Base-by-base conservation (phyloP, 768 basidiomycete genomes). In the Xerocomellus intermedius region DNA sequence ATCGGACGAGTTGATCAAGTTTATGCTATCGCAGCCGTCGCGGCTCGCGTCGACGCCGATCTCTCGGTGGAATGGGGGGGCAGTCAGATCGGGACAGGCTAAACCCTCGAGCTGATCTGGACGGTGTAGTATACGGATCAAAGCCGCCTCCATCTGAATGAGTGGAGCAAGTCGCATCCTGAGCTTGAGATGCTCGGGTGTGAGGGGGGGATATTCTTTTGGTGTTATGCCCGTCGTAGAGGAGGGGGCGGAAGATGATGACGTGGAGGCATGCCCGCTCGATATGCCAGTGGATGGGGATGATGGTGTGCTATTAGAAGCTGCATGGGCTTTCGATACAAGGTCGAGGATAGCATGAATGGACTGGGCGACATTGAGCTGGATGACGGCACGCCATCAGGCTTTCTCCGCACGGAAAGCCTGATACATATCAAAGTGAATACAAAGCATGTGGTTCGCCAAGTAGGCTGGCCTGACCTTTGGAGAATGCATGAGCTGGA, bases 341-440 rank as follows among this genome's bases (percentile, higher is more conserved):
- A 82, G 62, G 13, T 88, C 86, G 50, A 91, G 79, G 52, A 92
- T 89, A 28, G 80, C 79, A 49, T 86, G 86, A 48, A 91, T 75
- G 13, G 89, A 90, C 46, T 87, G 85, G 33, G 90, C 83, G 58
- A 93, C 77, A 67, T 91, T 91, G 61, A 91, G 80, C 63, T 91
- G 91, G 54, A 93, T 89, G 43, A 93, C 82, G 0, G 86, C 82
- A 16, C 90, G 82, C 90, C 90, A 93, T 19, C 86, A 79, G 16
- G 88, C 78, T 22, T 87, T 83, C 61, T 93, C 91, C 51, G 84
- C 80, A 19, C 82, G 83, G 65, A 91, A 91, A 0, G 86, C 85
- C 69, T 73, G 45, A 17, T 78, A 2, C 0, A 81, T 82, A 62
- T 82, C 10, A 84, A 10, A 82, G 70, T 32, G 79, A 76, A 87